Base-by-base conservation (phyloP, 2,329 filamentous ascomycete species). In the Venturia nashicola region DNA sequence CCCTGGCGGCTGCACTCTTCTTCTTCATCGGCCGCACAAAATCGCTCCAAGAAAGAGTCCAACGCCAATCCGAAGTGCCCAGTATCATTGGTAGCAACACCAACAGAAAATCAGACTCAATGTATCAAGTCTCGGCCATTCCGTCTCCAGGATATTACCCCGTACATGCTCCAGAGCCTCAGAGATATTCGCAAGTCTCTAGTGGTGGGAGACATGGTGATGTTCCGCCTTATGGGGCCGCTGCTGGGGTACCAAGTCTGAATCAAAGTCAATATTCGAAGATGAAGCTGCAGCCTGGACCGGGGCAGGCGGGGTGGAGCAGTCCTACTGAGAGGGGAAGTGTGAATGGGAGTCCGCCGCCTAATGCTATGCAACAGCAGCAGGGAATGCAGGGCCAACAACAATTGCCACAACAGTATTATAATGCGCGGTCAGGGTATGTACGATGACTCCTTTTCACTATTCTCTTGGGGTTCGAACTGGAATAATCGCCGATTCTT, bases 11-110 rank as follows among this genome's bases (percentile, higher is more conserved):
- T 2, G 74, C 86, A 0, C 76, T 86, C 4, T 78, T 86, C 68
- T 91, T 87, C 84, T 78, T 81, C 51, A 86, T 87, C 79, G 84
- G 80, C 3, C 77, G 77, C 40, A 71, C 63, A 59, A 64, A 23
- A 61, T 66, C 63, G 7, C 59, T 51, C 57, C 42, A 51, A 34
- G 43, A 51, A 36, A 62, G 32, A 8, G 61, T 62, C 9, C 42
- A 62, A 16, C 23, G 43, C 43, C 42, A 51, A 44, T 36, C 59
- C 42, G 59, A n/a, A n/a, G 40, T 36, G 9, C 43, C 40, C 14
- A 39, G 34, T 32, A 16, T 34, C 18, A 46, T 46, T 9, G 43
- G 43, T 18, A 14, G 43, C 3, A 48, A 16, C 59, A 20, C 16
- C 27, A n/a, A 27, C 20, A n/a, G 60, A n/a, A 48, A 54, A 54